Base-by-base conservation (phyloP, 2,329 filamentous ascomycete species). In the Colletotrichum camelliae region DNA sequence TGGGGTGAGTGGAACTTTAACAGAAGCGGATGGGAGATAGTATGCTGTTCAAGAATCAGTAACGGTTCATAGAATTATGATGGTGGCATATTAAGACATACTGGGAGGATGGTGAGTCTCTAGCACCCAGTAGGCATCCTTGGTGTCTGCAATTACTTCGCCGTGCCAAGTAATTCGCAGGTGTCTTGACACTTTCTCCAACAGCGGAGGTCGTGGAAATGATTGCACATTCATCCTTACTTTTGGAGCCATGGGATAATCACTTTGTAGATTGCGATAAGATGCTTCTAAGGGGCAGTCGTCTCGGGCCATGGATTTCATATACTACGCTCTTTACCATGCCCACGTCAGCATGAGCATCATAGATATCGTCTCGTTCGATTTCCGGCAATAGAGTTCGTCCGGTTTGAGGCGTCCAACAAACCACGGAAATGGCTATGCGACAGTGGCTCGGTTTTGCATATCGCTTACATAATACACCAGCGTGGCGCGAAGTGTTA, bases 31-130 rank as follows among this genome's bases (percentile, higher is more conserved):
- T 1, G 91, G 90, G 6, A 93, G 84, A 80, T 93, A 93, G 82
- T 93, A 93, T 33, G 91, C 89, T 90, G 77, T 37, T 4, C 10
- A 27, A 13, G 39, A 37, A 77, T 71, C 24, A 27, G n/a, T 33
- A 3, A 29, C 13, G 37, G 37, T 16, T 27, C 27, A 8, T 18
- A 35, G 15, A 21, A 24, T 21, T 29, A 6, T n/a, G 12, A 64
- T 12, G 12, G 16, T 31, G 60, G 33, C 58, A 21, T 13, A 27
- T 7, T 5, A 33, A 24, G 16, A 84, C 85, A 64, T 79, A 91
- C 89, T 92, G 7, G 91, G 91, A 39, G 91, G 90, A 78, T 93
- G 91, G 78, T 90, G 89, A 21, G 91, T 92, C 81, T 93, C 91
- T 39, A 93, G 84, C 5, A 91, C 90, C 91, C 91, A 92, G 80